Evolutionary conservation across 495 filamentous ascomycete genomes (phyloP).

Genomic region (Tuber borchii): DNA sequence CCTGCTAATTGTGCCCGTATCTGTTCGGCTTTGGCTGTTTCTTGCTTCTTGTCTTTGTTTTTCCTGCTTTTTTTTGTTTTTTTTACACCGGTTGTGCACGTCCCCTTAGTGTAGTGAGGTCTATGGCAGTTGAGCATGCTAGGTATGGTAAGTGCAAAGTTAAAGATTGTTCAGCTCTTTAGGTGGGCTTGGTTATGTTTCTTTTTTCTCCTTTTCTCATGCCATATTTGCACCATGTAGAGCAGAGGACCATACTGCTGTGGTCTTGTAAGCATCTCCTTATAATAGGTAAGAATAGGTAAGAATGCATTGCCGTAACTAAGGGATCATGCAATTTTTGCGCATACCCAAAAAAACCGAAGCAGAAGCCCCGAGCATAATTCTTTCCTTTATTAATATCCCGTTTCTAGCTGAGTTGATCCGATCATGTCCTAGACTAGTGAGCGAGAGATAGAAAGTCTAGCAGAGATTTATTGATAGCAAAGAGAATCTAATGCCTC

Average conservation of each 20-base stretch:
- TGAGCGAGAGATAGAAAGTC: neutral
- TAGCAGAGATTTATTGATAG: neutral
- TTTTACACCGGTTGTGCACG: neutral
- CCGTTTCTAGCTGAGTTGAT: neutral
- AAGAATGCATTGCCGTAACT: neutral
- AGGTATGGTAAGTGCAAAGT: neutral
- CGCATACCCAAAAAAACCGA: neutral
- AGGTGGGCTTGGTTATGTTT: neutral
- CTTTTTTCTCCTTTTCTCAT: neutral
- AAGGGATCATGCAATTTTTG: neutral
- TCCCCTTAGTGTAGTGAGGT: neutral
- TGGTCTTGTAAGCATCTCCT: too few relatives aligned
- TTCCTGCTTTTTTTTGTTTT: neutral
- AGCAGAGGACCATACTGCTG: neutral
- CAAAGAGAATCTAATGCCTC: neutral
- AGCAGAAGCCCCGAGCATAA: neutral
- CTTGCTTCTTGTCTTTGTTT: too few relatives aligned
- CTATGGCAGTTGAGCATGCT: neutral
- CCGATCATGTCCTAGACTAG: neutral
- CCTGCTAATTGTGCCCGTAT: neutral
- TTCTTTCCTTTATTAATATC: neutral
- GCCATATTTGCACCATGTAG: neutral
- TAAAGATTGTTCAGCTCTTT: neutral
- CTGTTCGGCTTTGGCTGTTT: neutral
- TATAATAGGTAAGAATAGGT: neutral